Evolutionary conservation across 108 stramenopile species (phyloP).

Genomic region (Skeletonema grethae): DNA sequence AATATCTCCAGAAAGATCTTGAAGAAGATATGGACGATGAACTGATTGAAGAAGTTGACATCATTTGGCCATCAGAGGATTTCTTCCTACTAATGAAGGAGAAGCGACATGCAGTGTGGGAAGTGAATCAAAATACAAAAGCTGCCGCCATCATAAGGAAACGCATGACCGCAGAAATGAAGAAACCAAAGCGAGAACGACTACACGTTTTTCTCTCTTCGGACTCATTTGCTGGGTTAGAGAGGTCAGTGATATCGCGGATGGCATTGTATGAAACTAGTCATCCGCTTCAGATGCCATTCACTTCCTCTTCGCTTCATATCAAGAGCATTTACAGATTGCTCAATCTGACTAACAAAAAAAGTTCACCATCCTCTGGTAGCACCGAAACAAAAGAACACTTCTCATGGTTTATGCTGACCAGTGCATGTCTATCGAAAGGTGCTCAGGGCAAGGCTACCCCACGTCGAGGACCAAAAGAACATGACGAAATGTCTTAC

Average conservation of each 20-base stretch:
- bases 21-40: conserved; percentile 15
- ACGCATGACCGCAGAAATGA: background rate
- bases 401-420: conserved; percentile 77
- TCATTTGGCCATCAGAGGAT: conserved; percentile 76
- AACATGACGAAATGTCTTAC: conserved; percentile 51
- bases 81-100: conserved; percentile 41
- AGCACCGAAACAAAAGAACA: conserved; percentile 35
- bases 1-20: conserved; percentile 45
- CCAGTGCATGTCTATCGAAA: conserved; percentile 78
- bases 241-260: conserved; percentile 60
- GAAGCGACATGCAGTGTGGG: conserved; percentile 11
- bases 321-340: conserved; percentile 76
- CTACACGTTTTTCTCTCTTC: conserved; percentile 70
- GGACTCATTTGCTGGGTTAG: conserved; percentile 58
- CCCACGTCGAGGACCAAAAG: conserved; percentile 22
- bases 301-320: conserved; percentile 52
- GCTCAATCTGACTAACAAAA: conserved; percentile 29
- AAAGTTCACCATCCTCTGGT: conserved; percentile 5
- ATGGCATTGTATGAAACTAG: conserved; percentile 56
- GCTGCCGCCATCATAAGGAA: conserved; percentile 1
- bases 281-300: conserved; percentile 35
- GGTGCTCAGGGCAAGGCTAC: conserved; percentile 75
- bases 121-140: conserved; percentile 12
- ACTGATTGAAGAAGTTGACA: conserved; percentile 53
- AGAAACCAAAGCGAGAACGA: conserved; percentile 20